Base-by-base conservation (phyloP, 1,139 yeast species). In the Suhomyces ambrosiae region DNA sequence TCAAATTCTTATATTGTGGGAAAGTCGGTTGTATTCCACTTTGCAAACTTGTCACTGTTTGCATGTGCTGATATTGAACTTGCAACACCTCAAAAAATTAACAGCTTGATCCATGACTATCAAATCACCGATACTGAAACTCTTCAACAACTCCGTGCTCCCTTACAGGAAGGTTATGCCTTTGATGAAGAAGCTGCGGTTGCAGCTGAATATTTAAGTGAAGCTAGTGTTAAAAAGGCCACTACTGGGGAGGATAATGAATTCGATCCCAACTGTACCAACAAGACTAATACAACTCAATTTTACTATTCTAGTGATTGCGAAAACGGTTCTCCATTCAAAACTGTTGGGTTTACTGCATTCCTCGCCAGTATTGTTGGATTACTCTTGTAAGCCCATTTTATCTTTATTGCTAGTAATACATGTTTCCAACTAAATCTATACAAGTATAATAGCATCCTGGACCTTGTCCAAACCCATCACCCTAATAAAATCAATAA, bases 31-130 rank as follows among this genome's bases (percentile, higher is more conserved):
- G 75, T 73, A 22, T 69, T 79, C 53, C 83, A 79, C 54, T 70
- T 57, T 48, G 68, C 71, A 19, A 70, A 75, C 49, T 57, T 66
- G 45, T 65, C 76, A 21, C 73, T 68, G 45, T 68, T 79, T 52
- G 83, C 84, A 11, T 79, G 85, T 60, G 81, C 82, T 11, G 74
- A 76, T 46, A 77, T 79, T 41, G 63, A 64, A 38, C 43, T 57
- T 31, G 74, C 71, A 5, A 45, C 50, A 22, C 55, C 52, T 23
- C 50, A 42, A 4, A 50, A 62, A 41, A 42, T 65, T 24, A 46
- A 53, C 32, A 49, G 53, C 30, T 56, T 68, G 41, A 53, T 58
- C 23, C 30, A 52, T 23, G 52, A 53, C 13, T 54, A 56, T 37
- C 48, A 47, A 24, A 34, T 45, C 18, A 44, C 49, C 18, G 56